Base-by-base conservation (phyloP, 2,329 filamentous ascomycete species). In the Geosmithia putterillii region DNA sequence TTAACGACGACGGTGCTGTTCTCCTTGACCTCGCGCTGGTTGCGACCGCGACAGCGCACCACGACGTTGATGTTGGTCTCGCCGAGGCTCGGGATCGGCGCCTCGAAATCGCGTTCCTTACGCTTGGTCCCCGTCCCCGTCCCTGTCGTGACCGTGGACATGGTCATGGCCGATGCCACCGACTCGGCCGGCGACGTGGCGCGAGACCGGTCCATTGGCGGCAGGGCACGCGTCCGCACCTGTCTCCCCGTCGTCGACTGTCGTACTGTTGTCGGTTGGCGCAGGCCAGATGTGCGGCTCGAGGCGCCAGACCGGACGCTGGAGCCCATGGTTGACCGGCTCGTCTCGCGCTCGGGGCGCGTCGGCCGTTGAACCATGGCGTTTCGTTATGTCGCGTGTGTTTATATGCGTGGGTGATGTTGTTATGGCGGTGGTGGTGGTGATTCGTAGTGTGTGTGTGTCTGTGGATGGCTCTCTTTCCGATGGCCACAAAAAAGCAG, bases 41-140 rank as follows among this genome's bases (percentile, higher is more conserved):
- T 96, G 49, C 92, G 83, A 5, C 90, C 92, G 52, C 92, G 78
- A 66, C 90, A 98, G 50, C 92, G 77, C 45, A 98, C 94, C 28
- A 96, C 89, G 40, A 98, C 92, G 59, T 94, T 92, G 64, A 98
- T 98, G 59, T 95, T 98, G 7, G 90, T 96, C 62, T 94, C 88
- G 53, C 89, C 81, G 42, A 75, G 74, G 44, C 65, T 63, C 2
- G 49, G 43, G 25, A 85, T 79, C 6, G 74, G 79, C 6, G 74
- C 62, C 38, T 90, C 89, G 56, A 82, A 90, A 34, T 94, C 86
- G 55, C 86, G 77, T 53, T 92, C 86, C 62, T 95, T 95, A 55
- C 89, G 81, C 69, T 95, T 95, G 38, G 70, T 73, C 20, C 79
- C 76, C 25, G 73, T 63, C 40, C 71, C 70, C 21, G 74, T 63